A percentile compares a stretch with the other conserved stretches of the same genome.
These are phyloP conservation scores for Stramenopiles sp. DNA, from an alignment of 352 stramenopile genomes.

Conservation along the genomic window DNA sequence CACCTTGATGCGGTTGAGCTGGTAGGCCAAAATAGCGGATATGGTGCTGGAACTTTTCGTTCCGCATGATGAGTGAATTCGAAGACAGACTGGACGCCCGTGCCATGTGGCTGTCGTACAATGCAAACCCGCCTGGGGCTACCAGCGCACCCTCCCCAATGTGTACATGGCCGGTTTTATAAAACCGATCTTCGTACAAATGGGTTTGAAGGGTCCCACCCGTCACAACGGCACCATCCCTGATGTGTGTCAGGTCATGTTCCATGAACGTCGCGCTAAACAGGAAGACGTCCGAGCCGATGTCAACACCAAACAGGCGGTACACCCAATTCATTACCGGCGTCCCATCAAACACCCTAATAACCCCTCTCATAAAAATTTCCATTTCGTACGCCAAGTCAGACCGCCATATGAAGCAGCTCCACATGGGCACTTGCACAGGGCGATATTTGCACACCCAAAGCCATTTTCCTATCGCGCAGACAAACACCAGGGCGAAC, in stretches of 20 bases:
- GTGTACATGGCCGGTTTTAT: slow-evolving; percentile 5
- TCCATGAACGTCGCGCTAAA: background rate
- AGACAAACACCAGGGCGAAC: background rate
- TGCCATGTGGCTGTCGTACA: slow-evolving; percentile 6
- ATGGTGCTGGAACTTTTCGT: background rate
- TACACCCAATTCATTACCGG: background rate
- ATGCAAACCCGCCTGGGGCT: slow-evolving; percentile 7
- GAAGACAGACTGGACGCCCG: background rate
- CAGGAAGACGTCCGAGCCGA: background rate
- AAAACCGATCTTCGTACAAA: slow-evolving; percentile 6
- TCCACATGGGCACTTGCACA: slow-evolving; percentile 8
- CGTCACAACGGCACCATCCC: background rate
- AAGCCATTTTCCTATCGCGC: slow-evolving; percentile 8
- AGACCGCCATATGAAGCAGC: slow-evolving; percentile 7
- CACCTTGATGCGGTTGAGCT: background rate
- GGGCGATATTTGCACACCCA: slow-evolving; percentile 5
- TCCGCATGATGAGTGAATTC: slow-evolving; percentile 6
- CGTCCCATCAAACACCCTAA: slow-evolving; percentile 8
- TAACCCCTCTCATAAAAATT: slow-evolving; percentile 6
- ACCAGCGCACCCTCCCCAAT: background rate
- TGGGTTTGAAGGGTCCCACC: slow-evolving; percentile 3
- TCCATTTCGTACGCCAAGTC: slow-evolving; percentile 8
- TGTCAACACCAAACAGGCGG: slow-evolving; percentile 10
- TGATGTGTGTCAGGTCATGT: slow-evolving; percentile 7
- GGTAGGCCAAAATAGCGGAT: background rate